Evolutionary conservation across 140 eudicot genomes (phyloP), one percentile per base, ranked within the genome.

Genomic region (Oenanthe javanica): DNA sequence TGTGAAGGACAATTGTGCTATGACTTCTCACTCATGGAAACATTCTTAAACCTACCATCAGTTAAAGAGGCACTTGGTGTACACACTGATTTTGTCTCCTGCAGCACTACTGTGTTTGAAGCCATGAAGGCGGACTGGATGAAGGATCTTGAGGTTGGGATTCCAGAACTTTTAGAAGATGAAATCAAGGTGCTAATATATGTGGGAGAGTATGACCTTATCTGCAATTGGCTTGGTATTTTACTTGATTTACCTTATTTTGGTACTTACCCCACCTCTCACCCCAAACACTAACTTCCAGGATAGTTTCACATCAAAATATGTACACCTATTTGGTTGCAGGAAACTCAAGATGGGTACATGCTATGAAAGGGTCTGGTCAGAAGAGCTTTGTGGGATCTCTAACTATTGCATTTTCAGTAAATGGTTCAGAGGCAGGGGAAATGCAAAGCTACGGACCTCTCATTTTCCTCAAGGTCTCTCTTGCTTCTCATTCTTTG

Each of bases 161-260:
- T 93, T 83, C 98, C 98, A 16, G 83, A 83, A 36, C 90, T 93
- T 59, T 51, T 93, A 50, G 98, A 93, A 80, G 90, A 88, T 72
- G 93, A 90, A 27, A 87, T 91, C 75, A 73, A 89, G 81, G 9
- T 89, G 79, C 92, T 93, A 12, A 79, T 91, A 27, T 93, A 93
- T 84, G 97, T 90, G 21, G 98, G 97, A 78, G 97, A 93, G 78
- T 89, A 86, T 81, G 98, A 93, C 89, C 89, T 93, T 75, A 91
- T 91, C 1, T 93, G 97, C 87, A 91, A 93, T 83, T 93, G 98
- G 98, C 96, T 93, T 2, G 98, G 98, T 93, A 86, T 77, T 81
- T 72, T 47, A 54, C 78, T 76, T 78, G 63, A 16, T 49, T 71
- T 52, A 14, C 46, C 46, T 43, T 43, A 43, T 4, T 43, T 43